Base-by-base conservation (phyloP, 257 asterid genomes). In the Gynochthodes officinalis region DNA sequence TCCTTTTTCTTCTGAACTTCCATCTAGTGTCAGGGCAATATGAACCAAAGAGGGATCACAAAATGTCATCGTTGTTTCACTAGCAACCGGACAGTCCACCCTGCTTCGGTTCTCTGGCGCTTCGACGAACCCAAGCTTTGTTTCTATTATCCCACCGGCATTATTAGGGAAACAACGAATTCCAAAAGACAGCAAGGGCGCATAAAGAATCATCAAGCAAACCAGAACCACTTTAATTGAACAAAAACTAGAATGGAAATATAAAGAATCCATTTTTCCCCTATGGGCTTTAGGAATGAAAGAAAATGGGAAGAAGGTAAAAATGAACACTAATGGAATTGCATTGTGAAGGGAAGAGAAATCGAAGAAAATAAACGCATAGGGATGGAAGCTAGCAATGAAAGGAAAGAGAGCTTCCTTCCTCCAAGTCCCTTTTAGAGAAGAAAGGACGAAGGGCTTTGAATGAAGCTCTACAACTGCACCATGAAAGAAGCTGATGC, bases 11-110 rank as follows among this genome's bases (percentile, higher is more conserved):
- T 84, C 78, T 90, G 96, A 46, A 90, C 13, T 74, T 88, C 91
- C 96, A 90, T 90, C 96, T 95, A 90, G 83, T 48, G 96, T 90
- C 96, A 90, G 88, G 32, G 95, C 96, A 23, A 88, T 81, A 77
- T 90, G 96, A 68, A 90, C 83, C 32, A 83, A 32, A 1, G 91
- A 86, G 0, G 87, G 79, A 72, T 88, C 89, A 74, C 93, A 90
- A 18, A 85, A 72, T 71, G 89, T 63, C 68, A 27, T 35, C n/a
- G n/a, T n/a, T 33, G 74, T 46, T 10, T 53, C 75, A 9, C 35
- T n/a, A 14, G 48, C 14, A 16, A 28, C 59, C 49, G 82, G 84
- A 48, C 91, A 86, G 9, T 48, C 73, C 54, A 75, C 84, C 32
- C 86, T 85, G 84, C 84, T 84, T 0, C 87, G 73, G 49, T 86